These are phyloP conservation scores for Verticillium albo-atrum DNA, from an alignment of 2,329 filamentous ascomycete genomes.

Conservation along the genomic window DNA sequence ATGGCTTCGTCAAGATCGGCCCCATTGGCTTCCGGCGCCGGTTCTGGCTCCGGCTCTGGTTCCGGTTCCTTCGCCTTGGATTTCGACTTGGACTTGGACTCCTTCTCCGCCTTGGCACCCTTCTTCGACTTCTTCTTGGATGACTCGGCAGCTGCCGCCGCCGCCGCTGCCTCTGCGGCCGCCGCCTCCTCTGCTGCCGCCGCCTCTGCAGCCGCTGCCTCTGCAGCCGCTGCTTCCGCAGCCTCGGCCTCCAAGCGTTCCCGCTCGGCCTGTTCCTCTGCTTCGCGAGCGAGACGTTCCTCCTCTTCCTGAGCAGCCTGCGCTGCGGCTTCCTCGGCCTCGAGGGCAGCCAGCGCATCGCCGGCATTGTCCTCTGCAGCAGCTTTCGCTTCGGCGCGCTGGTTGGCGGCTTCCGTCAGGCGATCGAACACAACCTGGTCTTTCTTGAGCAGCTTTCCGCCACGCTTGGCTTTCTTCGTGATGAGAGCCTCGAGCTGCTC, in stretches of 20 bases:
- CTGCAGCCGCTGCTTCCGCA: constrained; percentile 24
- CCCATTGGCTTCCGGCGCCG: background rate
- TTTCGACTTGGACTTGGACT: constrained; percentile 28
- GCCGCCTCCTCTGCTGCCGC: constrained; percentile 18
- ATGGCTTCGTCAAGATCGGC: constrained; percentile 12
- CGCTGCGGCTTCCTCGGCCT: constrained; percentile 28
- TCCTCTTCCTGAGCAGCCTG: constrained; percentile 31
- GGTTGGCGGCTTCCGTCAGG: constrained; percentile 27
- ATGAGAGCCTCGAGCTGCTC: constrained; percentile 35
- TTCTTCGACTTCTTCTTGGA: constrained; percentile 39
- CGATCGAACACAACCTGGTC: constrained; percentile 39
- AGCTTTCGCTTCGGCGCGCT: constrained; percentile 35
- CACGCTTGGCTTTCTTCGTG: constrained; percentile 46
- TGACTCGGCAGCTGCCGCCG: constrained; percentile 21
- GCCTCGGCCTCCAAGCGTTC: constrained; percentile 25
- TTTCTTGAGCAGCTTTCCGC: constrained; percentile 35
- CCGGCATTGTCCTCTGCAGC: constrained; percentile 22
- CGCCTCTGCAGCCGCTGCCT: constrained; percentile 15
- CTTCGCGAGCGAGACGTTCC: constrained; percentile 23
- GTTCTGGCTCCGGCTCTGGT: constrained; percentile 5
- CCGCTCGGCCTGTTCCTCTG: constrained; percentile 18
- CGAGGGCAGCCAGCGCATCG: constrained; percentile 30
- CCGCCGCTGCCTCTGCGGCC: constrained; percentile 17
- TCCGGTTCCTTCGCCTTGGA: constrained; percentile 24
- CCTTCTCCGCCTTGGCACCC: constrained; percentile 27